These are phyloP conservation scores for Volvox carteri DNA, from an alignment of 163 green algal species.

Conservation along the genomic window DNA sequence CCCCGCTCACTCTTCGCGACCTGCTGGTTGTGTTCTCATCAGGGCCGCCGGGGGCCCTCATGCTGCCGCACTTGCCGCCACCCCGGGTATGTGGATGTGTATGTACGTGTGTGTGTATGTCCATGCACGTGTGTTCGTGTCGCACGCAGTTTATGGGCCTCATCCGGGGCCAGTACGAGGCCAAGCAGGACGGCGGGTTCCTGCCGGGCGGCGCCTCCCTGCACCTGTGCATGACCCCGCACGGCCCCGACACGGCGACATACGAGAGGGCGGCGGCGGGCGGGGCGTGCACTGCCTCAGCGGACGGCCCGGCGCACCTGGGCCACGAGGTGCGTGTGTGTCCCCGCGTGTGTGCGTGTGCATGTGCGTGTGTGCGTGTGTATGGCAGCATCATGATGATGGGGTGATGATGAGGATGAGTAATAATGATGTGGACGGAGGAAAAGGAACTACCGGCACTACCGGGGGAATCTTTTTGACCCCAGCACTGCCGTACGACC, in stretches of 20 bases:
- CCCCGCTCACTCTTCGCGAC: too few species aligned
- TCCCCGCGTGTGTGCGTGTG: neutral
- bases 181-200: conserved; percentile 88
- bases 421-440: too few species aligned
- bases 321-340: conserved; percentile 26
- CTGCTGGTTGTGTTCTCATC: too few species aligned
- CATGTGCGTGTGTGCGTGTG: neutral
- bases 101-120: too few species aligned
- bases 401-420: too few species aligned
- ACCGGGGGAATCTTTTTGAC: too few species aligned
- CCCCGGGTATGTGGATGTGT: too few species aligned
- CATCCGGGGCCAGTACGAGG: conserved; percentile 88
- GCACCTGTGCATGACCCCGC: conserved; percentile 95
- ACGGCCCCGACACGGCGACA: conserved; percentile 92
- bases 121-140: neutral
- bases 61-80: too few species aligned
- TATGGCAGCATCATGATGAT: neutral
- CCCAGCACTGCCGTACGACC: too few species aligned
- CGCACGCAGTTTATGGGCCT: conserved; percentile 96
- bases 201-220: conserved; percentile 88
- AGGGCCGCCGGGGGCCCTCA: too few species aligned
- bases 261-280: conserved; percentile 81
- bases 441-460: too few species aligned
- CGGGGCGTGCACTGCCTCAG: conserved; percentile 7
- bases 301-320: conserved; percentile 57